Percentiles rank a stretch among this genome's conserved stretches.
These are phyloP conservation scores for Aspergillus biplanus DNA, from an alignment of 495 filamentous ascomycete species.

Conservation along the genomic window DNA sequence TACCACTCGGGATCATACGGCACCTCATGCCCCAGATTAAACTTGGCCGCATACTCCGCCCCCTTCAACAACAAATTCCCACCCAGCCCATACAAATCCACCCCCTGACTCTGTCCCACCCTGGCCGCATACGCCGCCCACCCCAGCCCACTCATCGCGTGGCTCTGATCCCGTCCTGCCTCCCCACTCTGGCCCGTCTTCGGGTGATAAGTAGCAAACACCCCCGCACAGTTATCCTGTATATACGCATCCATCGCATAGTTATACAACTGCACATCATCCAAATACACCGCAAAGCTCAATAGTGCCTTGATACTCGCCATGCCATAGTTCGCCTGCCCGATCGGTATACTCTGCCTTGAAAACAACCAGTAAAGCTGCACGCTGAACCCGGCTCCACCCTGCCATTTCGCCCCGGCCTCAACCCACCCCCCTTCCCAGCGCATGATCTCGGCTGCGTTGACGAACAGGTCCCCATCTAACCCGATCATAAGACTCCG, in stretches of 20 bases:
- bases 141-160: slow-evolving; percentile 17
- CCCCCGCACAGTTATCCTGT: slow-evolving; percentile 36
- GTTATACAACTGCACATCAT: slow-evolving; percentile 41
- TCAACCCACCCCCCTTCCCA: slow-evolving; percentile 45
- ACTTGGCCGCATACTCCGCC: slow-evolving; percentile 39
- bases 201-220: slow-evolving; percentile 22
- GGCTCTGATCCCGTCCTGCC: slow-evolving; percentile 20
- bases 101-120: slow-evolving; percentile 36
- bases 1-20: slow-evolving; percentile 38
- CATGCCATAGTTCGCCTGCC: slow-evolving; percentile 33
- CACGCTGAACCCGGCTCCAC: slow-evolving; percentile 39
- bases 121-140: slow-evolving; percentile 34
- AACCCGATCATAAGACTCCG: slow-evolving; percentile 38
- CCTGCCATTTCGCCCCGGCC: slow-evolving; percentile 33
- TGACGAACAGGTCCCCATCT: slow-evolving; percentile 39
- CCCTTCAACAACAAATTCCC: slow-evolving; percentile 37
- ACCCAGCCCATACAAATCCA: slow-evolving; percentile 34
- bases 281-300: slow-evolving; percentile 43
- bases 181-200: slow-evolving; percentile 34
- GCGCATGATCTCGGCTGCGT: slow-evolving; percentile 45
- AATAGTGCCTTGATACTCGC: slow-evolving; percentile 38
- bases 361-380: slow-evolving; percentile 46
- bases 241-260: slow-evolving; percentile 35
- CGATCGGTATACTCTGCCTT: slow-evolving; percentile 35
- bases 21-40: slow-evolving; percentile 37